Conservation (phyloP, 768 basidiomycete species). For the Kwoniella mangroviensis region DNA sequence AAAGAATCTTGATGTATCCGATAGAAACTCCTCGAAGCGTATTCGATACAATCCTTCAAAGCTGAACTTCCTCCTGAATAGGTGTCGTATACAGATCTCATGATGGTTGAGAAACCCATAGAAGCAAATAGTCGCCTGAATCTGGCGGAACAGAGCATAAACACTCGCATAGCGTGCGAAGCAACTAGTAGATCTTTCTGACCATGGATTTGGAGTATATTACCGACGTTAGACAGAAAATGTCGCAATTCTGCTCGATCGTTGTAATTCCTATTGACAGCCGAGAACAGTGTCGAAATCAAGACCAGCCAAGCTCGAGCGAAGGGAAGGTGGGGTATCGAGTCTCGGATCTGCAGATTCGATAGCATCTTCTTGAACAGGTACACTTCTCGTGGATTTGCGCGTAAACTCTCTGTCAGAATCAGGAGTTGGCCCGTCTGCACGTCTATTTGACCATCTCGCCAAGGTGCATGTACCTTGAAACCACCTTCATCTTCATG, state of each 20-base stretch:
- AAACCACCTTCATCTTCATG: slow-evolving; percentile 51
- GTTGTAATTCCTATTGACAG: slow-evolving; percentile 48
- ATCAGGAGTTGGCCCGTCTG: slow-evolving; percentile 47
- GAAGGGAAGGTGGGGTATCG: slow-evolving; percentile 34
- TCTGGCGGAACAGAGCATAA: slow-evolving; percentile 49
- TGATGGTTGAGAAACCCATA: slow-evolving; percentile 42
- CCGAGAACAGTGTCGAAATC: slow-evolving; percentile 33
- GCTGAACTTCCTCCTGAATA: slow-evolving; percentile 33
- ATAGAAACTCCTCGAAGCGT: slow-evolving; percentile 42
- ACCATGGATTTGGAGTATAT: slow-evolving; percentile 35
- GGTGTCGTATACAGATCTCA: slow-evolving; percentile 33
- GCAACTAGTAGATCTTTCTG: slow-evolving; percentile 34
- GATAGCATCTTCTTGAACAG: slow-evolving; percentile 51
- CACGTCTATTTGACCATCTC: slow-evolving; percentile 32
- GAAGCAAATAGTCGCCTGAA: slow-evolving; percentile 47
- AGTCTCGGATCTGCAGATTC: slow-evolving; percentile 44
- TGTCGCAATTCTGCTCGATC: slow-evolving; percentile 49
- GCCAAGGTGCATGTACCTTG: slow-evolving; percentile 48
- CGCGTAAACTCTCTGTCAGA: slow-evolving; percentile 31
- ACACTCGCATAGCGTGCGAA: slow-evolving; percentile 41
- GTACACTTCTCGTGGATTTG: slow-evolving; percentile 46
- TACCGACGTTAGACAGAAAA: slow-evolving; percentile 38
- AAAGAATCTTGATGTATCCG: slow-evolving; percentile 48
- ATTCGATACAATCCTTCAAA: slow-evolving; percentile 44
- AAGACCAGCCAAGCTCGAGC: slow-evolving; percentile 46